phyloP scores from a whole-genome alignment of 768 basidiomycete genomes.

The Hemileccinum rubropunctum region DNA sequence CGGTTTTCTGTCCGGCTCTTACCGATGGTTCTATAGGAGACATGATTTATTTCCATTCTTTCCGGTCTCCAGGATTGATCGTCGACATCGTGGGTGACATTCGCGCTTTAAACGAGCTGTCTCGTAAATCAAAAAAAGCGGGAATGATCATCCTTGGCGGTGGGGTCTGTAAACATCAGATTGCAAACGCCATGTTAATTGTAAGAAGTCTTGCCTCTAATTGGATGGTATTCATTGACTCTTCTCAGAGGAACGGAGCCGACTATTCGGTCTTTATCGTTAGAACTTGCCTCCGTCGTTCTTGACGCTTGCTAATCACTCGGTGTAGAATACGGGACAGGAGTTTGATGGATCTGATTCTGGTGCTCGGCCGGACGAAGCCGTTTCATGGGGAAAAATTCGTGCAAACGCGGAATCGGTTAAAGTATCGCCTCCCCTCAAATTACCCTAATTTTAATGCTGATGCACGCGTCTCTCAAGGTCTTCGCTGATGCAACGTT shows the following conservation, averaged over 20 bases:
- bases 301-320: background rate
- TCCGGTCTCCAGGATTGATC: slow-evolving; percentile 76
- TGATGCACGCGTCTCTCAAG: slow-evolving; percentile 24
- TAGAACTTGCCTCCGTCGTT: slow-evolving; percentile 23
- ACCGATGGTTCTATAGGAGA: slow-evolving; percentile 98
- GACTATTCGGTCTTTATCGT: slow-evolving; percentile 97
- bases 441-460: background rate
- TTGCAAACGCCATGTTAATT: slow-evolving; percentile 99
- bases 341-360: slow-evolving; percentile 99
- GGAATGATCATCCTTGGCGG: slow-evolving; percentile 99
- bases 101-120: slow-evolving; percentile 83
- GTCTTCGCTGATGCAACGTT: slow-evolving; percentile 97
- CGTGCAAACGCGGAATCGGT: slow-evolving; percentile 79
- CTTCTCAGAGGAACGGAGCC: slow-evolving; percentile 85
- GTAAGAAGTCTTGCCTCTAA: slow-evolving; percentile 43
- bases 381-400: slow-evolving; percentile 98
- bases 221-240: background rate
- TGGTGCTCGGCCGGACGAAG: slow-evolving; percentile 95
- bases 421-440: slow-evolving; percentile 48
- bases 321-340: slow-evolving; percentile 86
- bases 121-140: slow-evolving; percentile 84
- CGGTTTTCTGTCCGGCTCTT: slow-evolving; percentile 96
- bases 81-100: slow-evolving; percentile 97
- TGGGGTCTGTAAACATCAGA: slow-evolving; percentile 98
- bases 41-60: slow-evolving; percentile 99